phyloP scores from a whole-genome alignment of 768 basidiomycete genomes.

The Pisolithus sp. region DNA sequence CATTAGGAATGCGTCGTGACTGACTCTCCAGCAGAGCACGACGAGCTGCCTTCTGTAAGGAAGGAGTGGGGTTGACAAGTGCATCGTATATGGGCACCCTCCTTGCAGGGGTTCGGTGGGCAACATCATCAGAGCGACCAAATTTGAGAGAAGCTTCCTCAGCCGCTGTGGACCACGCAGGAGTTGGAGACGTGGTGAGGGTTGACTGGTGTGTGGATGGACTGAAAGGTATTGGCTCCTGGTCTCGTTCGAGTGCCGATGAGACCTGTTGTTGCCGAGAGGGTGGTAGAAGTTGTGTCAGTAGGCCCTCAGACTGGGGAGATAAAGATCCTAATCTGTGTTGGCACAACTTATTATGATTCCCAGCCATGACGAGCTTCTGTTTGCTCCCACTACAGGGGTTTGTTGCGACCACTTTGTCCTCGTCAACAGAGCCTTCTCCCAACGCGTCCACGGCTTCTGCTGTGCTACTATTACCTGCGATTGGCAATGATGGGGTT shows the following conservation, averaged over 20 bases:
- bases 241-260: neutral
- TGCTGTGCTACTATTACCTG: neutral
- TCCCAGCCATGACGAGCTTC: constrained; percentile 24
- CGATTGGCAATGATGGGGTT: neutral
- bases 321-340: constrained; percentile 53
- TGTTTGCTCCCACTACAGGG: constrained; percentile 21
- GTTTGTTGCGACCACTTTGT: neutral
- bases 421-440: neutral
- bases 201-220: constrained; percentile 11
- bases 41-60: constrained; percentile 40
- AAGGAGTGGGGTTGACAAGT: constrained; percentile 43
- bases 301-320: constrained; percentile 45
- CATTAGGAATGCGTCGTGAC: constrained; percentile 9
- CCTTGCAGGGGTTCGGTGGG: constrained; percentile 53
- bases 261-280: constrained; percentile 10
- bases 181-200: constrained; percentile 20
- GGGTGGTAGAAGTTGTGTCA: constrained; percentile 32
- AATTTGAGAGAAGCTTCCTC: constrained; percentile 27
- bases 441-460: neutral
- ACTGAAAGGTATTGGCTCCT: constrained; percentile 21
- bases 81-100: constrained; percentile 54
- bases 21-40: constrained; percentile 22
- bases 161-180: constrained; percentile 13
- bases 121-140: constrained; percentile 31
- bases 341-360: constrained; percentile 13